Conservation (phyloP, 106 monocot genomes). For the Allium cepa region DNA sequence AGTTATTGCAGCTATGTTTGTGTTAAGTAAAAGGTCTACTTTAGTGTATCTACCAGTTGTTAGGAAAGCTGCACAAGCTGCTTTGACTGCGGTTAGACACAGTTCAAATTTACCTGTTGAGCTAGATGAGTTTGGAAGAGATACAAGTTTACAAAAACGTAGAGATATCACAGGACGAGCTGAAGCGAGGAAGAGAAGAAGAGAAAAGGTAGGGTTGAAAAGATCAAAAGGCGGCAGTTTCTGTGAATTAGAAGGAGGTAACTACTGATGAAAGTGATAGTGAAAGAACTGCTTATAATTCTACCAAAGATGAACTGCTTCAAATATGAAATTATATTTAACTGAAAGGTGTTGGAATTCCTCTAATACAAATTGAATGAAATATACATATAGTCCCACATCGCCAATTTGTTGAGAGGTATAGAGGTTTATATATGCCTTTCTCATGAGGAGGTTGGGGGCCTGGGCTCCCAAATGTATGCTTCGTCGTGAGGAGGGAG, state of each 20-base stretch:
- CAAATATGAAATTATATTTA: constrained; percentile 13
- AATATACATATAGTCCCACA: too few relatives aligned
- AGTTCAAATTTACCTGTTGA: constrained; percentile 47
- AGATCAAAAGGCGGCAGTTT: constrained; percentile 19
- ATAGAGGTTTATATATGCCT: too few relatives aligned
- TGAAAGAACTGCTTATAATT: constrained; percentile 51
- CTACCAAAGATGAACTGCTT: constrained; percentile 59
- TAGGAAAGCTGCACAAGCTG: constrained; percentile 58
- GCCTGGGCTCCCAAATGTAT: too few relatives aligned
- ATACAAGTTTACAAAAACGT: constrained; percentile 56
- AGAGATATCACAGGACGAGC: constrained; percentile 57
- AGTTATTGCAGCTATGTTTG: constrained; percentile 61
- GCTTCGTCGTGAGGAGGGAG: too few relatives aligned
- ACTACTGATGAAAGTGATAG: constrained; percentile 14
- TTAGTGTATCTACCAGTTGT: constrained; percentile 45
- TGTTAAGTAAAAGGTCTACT: constrained; percentile 54
- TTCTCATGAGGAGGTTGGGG: too few relatives aligned
- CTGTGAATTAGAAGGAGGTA: constrained; percentile 34
- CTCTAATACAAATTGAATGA: too few relatives aligned
- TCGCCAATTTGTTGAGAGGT: too few relatives aligned
- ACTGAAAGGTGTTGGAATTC: too few relatives aligned
- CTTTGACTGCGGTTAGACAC: constrained; percentile 48
- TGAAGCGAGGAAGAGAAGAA: constrained; percentile 51
- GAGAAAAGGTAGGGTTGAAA: constrained; percentile 39
- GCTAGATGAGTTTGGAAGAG: constrained; percentile 89